Evolutionary conservation across 768 basidiomycete species (phyloP).

Genomic region (Amanita pseudoporphyria): DNA sequence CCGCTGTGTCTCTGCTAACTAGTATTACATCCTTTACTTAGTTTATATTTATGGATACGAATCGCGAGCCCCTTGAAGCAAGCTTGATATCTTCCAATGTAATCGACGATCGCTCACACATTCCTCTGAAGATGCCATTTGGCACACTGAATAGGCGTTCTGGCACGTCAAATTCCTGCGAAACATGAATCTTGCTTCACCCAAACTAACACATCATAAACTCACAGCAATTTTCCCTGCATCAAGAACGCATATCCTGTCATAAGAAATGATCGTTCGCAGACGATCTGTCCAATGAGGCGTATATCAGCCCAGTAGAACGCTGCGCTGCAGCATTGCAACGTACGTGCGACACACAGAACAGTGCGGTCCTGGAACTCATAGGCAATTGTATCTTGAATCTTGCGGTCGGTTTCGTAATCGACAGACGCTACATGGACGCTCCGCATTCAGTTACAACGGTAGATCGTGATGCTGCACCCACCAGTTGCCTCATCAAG

Average conservation of each 20-base stretch:
- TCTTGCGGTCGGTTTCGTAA: conserved; percentile 82
- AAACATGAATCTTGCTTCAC: neutral
- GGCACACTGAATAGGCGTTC: conserved; percentile 44
- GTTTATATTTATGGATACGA: neutral
- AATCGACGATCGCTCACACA: conserved; percentile 82
- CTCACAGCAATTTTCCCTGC: conserved; percentile 65
- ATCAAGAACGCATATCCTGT: conserved; percentile 83
- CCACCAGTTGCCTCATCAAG: conserved; percentile 83
- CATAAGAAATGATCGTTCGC: conserved; percentile 80
- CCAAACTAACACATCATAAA: conserved; percentile 6
- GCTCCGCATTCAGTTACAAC: conserved; percentile 1
- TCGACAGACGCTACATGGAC: conserved; percentile 64
- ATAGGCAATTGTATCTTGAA: conserved; percentile 81
- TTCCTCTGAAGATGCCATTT: conserved; percentile 69
- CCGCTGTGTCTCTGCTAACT: neutral
- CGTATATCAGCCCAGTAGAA: neutral
- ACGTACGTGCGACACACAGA: conserved; percentile 78
- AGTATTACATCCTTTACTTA: no score
- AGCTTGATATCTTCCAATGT: conserved; percentile 56
- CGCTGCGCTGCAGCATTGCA: neutral
- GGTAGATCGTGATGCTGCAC: neutral
- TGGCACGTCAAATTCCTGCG: conserved; percentile 76
- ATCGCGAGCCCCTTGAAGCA: conserved; percentile 21
- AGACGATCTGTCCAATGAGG: conserved; percentile 51
- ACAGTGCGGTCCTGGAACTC: conserved; percentile 83